Percentiles rank a stretch among this genome's conserved stretches.
Conservation (phyloP, 2,329 filamentous ascomycete genomes). For the Cylindrodendrum hubeiense region DNA sequence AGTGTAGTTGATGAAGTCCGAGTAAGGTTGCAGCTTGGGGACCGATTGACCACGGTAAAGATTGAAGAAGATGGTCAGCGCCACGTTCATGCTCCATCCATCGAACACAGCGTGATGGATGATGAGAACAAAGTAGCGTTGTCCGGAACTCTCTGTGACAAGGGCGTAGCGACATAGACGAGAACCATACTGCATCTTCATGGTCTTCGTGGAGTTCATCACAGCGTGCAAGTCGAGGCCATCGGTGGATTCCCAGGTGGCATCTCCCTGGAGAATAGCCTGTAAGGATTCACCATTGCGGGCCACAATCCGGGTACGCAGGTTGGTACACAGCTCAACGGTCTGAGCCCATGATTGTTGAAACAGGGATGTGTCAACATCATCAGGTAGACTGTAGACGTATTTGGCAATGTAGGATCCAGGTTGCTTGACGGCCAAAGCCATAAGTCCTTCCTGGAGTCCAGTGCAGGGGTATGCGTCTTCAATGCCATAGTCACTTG, state of each 20-base stretch:
- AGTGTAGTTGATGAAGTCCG: conserved; percentile 3
- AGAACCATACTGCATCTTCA: conserved; percentile 11
- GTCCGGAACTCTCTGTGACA: neutral
- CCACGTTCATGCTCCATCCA: conserved; percentile 35
- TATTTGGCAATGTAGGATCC: conserved; percentile 25
- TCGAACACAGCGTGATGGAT: conserved; percentile 42
- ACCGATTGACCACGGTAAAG: neutral
- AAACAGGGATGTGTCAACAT: neutral
- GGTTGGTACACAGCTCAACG: neutral
- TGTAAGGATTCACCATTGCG: conserved; percentile 2
- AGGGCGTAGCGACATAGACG: conserved; percentile 5
- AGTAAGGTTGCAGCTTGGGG: neutral
- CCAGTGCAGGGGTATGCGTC: conserved; percentile 53
- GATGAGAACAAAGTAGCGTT: conserved; percentile 18
- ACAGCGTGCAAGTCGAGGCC: neutral
- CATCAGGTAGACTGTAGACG: neutral
- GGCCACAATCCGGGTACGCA: conserved; percentile 1
- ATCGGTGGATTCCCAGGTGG: neutral
- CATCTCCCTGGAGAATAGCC: neutral
- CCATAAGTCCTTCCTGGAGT: conserved; percentile 52
- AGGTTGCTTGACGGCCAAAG: conserved; percentile 21
- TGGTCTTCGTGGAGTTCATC: neutral
- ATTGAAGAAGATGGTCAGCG: neutral
- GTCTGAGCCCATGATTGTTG: conserved; percentile 2
- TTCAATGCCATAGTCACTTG: conserved; percentile 31